These are phyloP conservation scores for Mimosa pudica DNA, from an alignment of 306 rosid species.

Conservation along the genomic window DNA sequence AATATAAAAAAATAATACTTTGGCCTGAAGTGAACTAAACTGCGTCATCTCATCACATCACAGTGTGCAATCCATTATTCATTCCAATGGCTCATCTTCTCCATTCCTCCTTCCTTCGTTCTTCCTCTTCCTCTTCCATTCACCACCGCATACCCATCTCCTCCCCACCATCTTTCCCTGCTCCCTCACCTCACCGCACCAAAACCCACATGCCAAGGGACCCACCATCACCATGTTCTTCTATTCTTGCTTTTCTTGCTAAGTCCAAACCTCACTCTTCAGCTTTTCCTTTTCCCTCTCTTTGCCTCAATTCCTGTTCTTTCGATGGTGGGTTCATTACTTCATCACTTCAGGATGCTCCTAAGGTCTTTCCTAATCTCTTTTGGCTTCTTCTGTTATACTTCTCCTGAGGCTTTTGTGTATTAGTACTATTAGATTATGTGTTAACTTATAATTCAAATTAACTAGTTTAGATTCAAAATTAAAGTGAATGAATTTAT, in stretches of 20 bases:
- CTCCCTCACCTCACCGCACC: not conserved
- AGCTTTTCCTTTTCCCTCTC: not conserved
- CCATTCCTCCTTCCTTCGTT: conserved; percentile 55
- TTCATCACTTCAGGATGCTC: conserved; percentile 89
- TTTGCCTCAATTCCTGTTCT: conserved; percentile 34
- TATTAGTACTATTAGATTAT: too few relatives aligned
- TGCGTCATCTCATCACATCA: too few relatives aligned
- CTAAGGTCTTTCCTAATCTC: conserved; percentile 60
- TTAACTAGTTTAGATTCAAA: too few relatives aligned
- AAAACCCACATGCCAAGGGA: conserved; percentile 25
- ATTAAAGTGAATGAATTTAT: too few relatives aligned
- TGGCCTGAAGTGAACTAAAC: not conserved
- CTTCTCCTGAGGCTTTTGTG: not conserved
- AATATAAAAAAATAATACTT: not conserved
- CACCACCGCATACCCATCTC: conserved; percentile 30
- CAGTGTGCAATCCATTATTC: not conserved
- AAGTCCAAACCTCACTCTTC: conserved; percentile 57
- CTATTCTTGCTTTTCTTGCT: conserved; percentile 37
- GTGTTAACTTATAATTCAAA: too few relatives aligned
- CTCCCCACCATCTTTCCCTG: not conserved
- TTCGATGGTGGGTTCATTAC: conserved; percentile 87
- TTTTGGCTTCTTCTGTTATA: conserved; percentile 3
- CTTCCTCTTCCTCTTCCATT: conserved; percentile 44
- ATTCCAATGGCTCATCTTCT: conserved; percentile 83
- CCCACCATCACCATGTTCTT: too few relatives aligned